Percentiles rank a stretch among this genome's conserved stretches.
These are phyloP conservation scores for Neocucurbitaria cava DNA, from an alignment of 2,329 filamentous ascomycete species.

Conservation along the genomic window DNA sequence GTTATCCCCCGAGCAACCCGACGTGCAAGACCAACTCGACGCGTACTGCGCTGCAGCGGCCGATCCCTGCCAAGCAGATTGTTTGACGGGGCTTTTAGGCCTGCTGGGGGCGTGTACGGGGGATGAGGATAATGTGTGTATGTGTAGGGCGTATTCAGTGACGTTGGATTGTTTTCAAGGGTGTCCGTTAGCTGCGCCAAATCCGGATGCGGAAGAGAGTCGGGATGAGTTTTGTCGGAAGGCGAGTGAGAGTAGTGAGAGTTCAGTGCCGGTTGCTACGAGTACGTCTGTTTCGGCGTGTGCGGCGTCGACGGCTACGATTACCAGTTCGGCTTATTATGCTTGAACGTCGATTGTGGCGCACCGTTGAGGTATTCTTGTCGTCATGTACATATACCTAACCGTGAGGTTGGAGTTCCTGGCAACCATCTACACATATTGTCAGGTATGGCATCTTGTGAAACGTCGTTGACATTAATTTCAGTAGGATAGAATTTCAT, in stretches of 20 bases:
- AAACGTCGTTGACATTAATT: neutral
- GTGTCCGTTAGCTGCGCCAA: neutral
- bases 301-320: neutral
- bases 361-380: neutral
- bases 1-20: neutral
- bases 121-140: neutral
- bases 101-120: neutral
- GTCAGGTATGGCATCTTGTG: neutral
- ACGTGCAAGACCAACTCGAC: neutral
- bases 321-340: neutral
- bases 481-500: constrained; percentile 18
- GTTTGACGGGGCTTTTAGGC: neutral
- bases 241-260: neutral
- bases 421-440: neutral
- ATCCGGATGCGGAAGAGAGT: neutral
- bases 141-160: neutral
- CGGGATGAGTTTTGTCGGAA: neutral
- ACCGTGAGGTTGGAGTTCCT: neutral
- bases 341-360: neutral
- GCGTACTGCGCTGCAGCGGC: neutral
- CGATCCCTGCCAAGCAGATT: neutral
- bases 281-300: neutral
- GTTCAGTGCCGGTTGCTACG: neutral
- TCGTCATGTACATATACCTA: neutral
- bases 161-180: neutral